These are phyloP conservation scores for Phytophthora europaea DNA, from an alignment of 352 stramenopile genomes.

Conservation along the genomic window DNA sequence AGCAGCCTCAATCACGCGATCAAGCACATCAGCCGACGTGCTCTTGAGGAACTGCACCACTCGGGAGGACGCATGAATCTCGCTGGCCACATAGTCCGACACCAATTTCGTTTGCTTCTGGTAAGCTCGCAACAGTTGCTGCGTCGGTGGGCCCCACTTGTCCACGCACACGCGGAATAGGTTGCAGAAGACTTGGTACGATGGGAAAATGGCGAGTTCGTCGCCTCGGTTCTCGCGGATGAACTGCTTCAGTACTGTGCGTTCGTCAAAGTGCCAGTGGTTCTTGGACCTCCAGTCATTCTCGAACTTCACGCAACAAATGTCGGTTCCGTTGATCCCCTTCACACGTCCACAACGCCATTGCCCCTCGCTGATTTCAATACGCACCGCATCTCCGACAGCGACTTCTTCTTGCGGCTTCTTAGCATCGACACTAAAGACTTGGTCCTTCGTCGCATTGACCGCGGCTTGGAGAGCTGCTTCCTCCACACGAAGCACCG, in stretches of 20 bases:
- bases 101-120: slow-evolving; percentile 37
- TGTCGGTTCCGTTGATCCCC: slow-evolving; percentile 5
- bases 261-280: slow-evolving; percentile 15
- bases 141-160: slow-evolving; percentile 41
- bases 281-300: neutral
- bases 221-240: slow-evolving; percentile 47
- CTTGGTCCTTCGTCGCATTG: slow-evolving; percentile 19
- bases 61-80: slow-evolving; percentile 20
- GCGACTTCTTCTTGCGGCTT: slow-evolving; percentile 26
- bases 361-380: slow-evolving; percentile 13
- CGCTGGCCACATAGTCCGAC: slow-evolving; percentile 30
- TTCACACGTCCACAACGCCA: slow-evolving; percentile 23
- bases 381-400: slow-evolving; percentile 27
- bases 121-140: slow-evolving; percentile 40
- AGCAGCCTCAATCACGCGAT: slow-evolving; percentile 21
- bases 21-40: slow-evolving; percentile 16
- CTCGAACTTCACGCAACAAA: slow-evolving; percentile 8
- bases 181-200: slow-evolving; percentile 55
- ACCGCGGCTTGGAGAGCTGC: slow-evolving; percentile 28
- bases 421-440: neutral
- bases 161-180: slow-evolving; percentile 53
- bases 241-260: slow-evolving; percentile 32
- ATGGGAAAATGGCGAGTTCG: slow-evolving; percentile 51
- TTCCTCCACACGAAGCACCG: slow-evolving; percentile 44
- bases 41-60: slow-evolving; percentile 39